phyloP scores from a whole-genome alignment of 2,329 filamentous ascomycete genomes.

The Dryadomyces quercus-mongolicae region DNA sequence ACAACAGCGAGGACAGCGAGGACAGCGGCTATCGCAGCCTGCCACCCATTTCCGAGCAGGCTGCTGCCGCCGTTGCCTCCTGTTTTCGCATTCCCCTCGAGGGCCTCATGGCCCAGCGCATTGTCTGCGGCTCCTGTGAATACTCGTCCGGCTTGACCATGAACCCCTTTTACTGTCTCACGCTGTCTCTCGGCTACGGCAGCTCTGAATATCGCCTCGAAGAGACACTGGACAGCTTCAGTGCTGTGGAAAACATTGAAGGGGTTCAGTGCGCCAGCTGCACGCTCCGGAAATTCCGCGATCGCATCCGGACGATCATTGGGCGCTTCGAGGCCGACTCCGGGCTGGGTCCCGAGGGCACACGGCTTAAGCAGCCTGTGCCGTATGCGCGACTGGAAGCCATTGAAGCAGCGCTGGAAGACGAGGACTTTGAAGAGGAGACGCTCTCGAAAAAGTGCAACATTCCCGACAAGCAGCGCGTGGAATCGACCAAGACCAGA shows the following conservation, averaged over 20 bases:
- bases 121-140: conserved; percentile 76
- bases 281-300: conserved; percentile 53
- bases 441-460: conserved; percentile 52
- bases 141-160: conserved; percentile 80
- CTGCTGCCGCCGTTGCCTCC: conserved; percentile 21
- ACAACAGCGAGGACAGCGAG: conserved; percentile 38
- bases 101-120: conserved; percentile 75
- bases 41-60: conserved; percentile 23
- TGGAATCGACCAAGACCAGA: conserved; percentile 74
- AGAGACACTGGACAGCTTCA: conserved; percentile 75
- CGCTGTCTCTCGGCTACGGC: conserved; percentile 61
- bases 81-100: conserved; percentile 64
- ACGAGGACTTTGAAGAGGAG: conserved; percentile 67
- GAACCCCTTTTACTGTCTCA: conserved; percentile 89
- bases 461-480: conserved; percentile 53
- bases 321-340: conserved; percentile 21
- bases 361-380: conserved; percentile 26
- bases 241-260: conserved; percentile 71
- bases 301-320: conserved; percentile 34
- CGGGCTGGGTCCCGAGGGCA: conserved; percentile 24
- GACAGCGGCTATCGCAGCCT: conserved; percentile 45
- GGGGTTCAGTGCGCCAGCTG: conserved; percentile 89
- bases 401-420: conserved; percentile 59
- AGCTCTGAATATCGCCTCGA: conserved; percentile 55
- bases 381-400: conserved; percentile 45